Base-by-base conservation (phyloP, 805 yeast genomes). In the Ogataea ramenticola region DNA sequence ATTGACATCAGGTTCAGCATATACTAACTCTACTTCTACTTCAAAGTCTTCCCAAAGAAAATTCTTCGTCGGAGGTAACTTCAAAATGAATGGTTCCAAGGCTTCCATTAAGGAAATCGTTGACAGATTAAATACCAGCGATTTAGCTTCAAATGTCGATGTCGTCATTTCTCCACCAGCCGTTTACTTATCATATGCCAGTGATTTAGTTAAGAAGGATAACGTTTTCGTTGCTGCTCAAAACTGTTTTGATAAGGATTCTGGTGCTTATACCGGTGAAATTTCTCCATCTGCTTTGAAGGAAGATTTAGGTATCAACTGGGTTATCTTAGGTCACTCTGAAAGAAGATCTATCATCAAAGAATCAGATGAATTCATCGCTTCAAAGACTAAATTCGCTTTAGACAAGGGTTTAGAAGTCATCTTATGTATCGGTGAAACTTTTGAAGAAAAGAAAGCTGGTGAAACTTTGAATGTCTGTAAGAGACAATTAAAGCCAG, bases 221-320 rank as follows among this genome's bases (percentile, higher is more conserved):
- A 85, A 80, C 56, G 88, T 93, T 46, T 72, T 77, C 49, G 77
- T 93, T 45, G 82, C 91, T 65, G 96, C 95, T 49, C 99, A 93
- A 76, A 91, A 93, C 72, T 79, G 88, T 51, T 91, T 79, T 71
- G 70, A 74, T 65, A 88, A 88, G 79, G 81, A 80, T 52, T 77
- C 90, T 45, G 99, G 99, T 74, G 99, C 99, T 51, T 93, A 65
- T 86, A 93, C 99, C 52, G 99, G 99, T 68, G 99, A 93, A 75
- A 80, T 85, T 64, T 83, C 96, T 42, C 93, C 95, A 43, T 80
- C 76, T 49, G 86, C 87, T 71, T 68, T 91, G 65, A 83, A 86
- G 75, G 26, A 40, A n/a, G 99, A 93, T 66, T 77, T 85, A 60
- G 95, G 95, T 55, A 93, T 88, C 55, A 79, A 77, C 51, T 93